These are phyloP conservation scores for Penicillium palitans DNA, from an alignment of 2,329 filamentous ascomycete genomes.

Conservation along the genomic window DNA sequence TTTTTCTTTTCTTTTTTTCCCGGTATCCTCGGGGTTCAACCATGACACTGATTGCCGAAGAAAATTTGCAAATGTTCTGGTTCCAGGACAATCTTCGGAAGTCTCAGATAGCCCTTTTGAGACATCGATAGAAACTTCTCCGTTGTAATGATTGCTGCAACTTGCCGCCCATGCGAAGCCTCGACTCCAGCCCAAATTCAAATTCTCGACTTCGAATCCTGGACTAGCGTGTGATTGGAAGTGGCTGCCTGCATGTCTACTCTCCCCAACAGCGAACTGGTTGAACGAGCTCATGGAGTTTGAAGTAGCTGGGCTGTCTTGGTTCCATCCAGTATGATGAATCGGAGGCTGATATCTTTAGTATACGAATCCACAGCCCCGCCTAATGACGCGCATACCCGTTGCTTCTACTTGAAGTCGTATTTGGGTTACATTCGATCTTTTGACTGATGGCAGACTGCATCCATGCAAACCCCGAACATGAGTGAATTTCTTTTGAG, in stretches of 20 bases:
- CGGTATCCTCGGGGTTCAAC: conserved; percentile 1
- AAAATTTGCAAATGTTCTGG: not conserved
- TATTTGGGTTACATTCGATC: not conserved
- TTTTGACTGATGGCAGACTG: not conserved
- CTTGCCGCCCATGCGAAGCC: conserved; percentile 14
- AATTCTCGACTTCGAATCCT: conserved; percentile 20
- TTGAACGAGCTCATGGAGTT: not conserved
- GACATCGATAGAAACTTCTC: conserved; percentile 7
- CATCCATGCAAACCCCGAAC: not conserved
- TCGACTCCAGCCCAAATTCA: conserved; percentile 18
- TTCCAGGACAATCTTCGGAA: conserved; percentile 4
- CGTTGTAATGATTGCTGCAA: conserved; percentile 7
- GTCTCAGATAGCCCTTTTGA: conserved; percentile 13
- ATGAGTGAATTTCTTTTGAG: not conserved
- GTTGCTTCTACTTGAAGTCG: not conserved
- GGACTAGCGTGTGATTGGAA: conserved; percentile 31
- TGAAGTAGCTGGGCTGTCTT: not conserved
- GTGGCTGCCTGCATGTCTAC: conserved; percentile 31
- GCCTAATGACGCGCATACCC: conserved; percentile 4
- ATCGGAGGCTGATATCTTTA: not conserved
- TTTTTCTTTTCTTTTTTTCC: not conserved
- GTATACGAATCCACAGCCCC: not conserved
- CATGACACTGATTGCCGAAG: conserved; percentile 10
- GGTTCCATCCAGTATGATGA: not conserved
- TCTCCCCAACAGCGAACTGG: conserved; percentile 1